Evolutionary conservation across 2,329 filamentous ascomycete species (phyloP).

Genomic region (Tolypocladium paradoxum): DNA sequence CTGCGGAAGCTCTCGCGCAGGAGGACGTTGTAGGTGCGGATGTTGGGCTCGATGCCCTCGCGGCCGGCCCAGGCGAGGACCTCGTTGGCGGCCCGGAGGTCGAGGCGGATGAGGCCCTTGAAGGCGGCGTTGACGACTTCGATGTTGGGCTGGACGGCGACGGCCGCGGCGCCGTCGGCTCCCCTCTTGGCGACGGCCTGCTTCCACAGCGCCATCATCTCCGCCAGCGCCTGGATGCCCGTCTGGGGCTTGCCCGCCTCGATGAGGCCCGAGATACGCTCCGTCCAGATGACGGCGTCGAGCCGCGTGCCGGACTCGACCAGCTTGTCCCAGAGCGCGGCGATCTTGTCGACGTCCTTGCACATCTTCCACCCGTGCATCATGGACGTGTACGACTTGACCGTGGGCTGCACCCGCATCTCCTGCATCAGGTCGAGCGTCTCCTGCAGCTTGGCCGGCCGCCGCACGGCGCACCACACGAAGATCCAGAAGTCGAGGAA

Average conservation of each 20-base stretch:
- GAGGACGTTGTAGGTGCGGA: slow-evolving; percentile 58
- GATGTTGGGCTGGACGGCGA: slow-evolving; percentile 47
- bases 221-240: slow-evolving; percentile 52
- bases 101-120: slow-evolving; percentile 45
- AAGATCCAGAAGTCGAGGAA: slow-evolving; percentile 30
- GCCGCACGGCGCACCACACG: slow-evolving; percentile 25
- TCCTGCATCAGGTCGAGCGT: slow-evolving; percentile 31
- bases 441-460: slow-evolving; percentile 18
- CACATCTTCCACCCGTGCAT: slow-evolving; percentile 57
- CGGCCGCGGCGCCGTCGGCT: slow-evolving; percentile 15
- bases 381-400: slow-evolving; percentile 63
- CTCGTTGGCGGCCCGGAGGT: slow-evolving; percentile 36
- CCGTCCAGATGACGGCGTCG: slow-evolving; percentile 59
- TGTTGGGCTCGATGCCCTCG: slow-evolving; percentile 44
- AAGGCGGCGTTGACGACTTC: slow-evolving; percentile 61
- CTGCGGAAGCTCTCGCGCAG: slow-evolving; percentile 47
- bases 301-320: slow-evolving; percentile 44
- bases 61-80: slow-evolving; percentile 49
- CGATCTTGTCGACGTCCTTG: slow-evolving; percentile 47
- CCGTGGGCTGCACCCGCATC: slow-evolving; percentile 44
- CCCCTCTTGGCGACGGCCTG: slow-evolving; percentile 18
- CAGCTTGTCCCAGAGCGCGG: slow-evolving; percentile 58
- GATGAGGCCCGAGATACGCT: slow-evolving; percentile 57
- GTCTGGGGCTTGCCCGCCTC: slow-evolving; percentile 38
- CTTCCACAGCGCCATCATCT: slow-evolving; percentile 55